Conservation (phyloP, 371 early-diverging fungal genomes). For the Mortierella sp. region DNA sequence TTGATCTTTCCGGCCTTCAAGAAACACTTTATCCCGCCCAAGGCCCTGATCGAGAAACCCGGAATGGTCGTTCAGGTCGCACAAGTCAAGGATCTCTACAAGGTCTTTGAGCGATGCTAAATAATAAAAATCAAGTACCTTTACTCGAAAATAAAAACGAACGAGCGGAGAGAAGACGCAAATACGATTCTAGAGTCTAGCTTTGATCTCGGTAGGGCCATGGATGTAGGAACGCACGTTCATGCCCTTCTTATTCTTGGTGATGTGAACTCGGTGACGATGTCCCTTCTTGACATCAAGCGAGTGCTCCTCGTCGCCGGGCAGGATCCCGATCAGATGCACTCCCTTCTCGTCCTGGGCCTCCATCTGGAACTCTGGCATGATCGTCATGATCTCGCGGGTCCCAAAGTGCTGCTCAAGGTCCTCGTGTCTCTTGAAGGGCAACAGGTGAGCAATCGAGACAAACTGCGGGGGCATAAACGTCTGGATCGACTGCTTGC, state of each 20-base stretch:
- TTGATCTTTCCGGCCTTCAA: slow-evolving; percentile 85
- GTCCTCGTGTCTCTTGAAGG: slow-evolving; percentile 43
- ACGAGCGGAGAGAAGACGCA: not conserved
- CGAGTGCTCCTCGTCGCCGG: slow-evolving; percentile 53
- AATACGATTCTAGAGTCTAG: slow-evolving; percentile 34
- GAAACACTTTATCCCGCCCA: slow-evolving; percentile 73
- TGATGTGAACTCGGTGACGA: slow-evolving; percentile 42
- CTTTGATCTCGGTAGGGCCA: slow-evolving; percentile 37
- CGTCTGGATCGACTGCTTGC: slow-evolving; percentile 41
- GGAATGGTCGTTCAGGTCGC: slow-evolving; percentile 78
- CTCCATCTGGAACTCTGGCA: slow-evolving; percentile 62
- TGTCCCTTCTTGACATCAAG: slow-evolving; percentile 25
- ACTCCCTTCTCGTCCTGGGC: slow-evolving; percentile 45
- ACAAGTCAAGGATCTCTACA: slow-evolving; percentile 90
- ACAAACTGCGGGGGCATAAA: slow-evolving; percentile 83
- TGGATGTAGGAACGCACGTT: slow-evolving; percentile 38
- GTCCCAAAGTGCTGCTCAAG: slow-evolving; percentile 57
- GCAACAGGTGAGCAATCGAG: slow-evolving; percentile 61
- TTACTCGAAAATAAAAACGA: slow-evolving; percentile 6
- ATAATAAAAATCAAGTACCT: not conserved
- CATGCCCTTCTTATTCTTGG: slow-evolving; percentile 51
- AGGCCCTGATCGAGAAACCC: slow-evolving; percentile 63
- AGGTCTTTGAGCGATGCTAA: slow-evolving; percentile 93
- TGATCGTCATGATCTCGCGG: slow-evolving; percentile 56
- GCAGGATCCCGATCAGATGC: slow-evolving; percentile 43